These are phyloP conservation scores for Calendula officinalis DNA, from an alignment of 129 eudicot species.

Conservation along the genomic window DNA sequence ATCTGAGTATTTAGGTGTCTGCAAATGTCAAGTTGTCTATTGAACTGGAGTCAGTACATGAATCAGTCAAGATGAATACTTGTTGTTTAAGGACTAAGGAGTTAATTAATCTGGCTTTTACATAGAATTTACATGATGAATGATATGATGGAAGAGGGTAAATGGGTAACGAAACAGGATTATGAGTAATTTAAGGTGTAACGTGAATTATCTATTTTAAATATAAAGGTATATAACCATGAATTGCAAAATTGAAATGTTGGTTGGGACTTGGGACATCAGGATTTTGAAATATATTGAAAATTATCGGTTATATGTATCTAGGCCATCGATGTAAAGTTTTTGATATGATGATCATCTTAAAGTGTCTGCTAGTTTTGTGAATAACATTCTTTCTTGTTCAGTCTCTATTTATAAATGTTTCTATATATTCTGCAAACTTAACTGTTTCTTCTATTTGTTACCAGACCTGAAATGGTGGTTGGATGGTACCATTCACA, in stretches of 20 bases:
- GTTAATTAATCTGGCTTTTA: background rate
- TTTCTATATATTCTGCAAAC: constrained; percentile 2
- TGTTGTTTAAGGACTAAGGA: constrained; percentile 14
- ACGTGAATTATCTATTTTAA: constrained; percentile 1
- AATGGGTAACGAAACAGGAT: background rate
- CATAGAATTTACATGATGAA: background rate
- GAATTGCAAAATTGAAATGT: background rate
- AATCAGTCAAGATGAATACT: background rate
- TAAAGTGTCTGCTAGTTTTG: background rate
- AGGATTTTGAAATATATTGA: too few species aligned
- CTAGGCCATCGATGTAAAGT: background rate
- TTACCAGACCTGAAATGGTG: constrained; percentile 87
- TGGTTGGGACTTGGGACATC: too few species aligned
- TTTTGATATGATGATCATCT: background rate
- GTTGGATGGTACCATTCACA: constrained; percentile 96
- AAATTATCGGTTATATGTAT: background rate
- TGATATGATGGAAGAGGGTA: constrained; percentile 1
- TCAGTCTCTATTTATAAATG: constrained; percentile 1
- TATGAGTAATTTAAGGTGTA: background rate
- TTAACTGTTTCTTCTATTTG: constrained; percentile 6
- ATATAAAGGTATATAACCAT: background rate
- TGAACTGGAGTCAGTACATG: background rate
- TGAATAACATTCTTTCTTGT: background rate
- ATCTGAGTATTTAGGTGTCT: background rate
- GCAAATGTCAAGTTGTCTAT: background rate